Percentiles rank a stretch among this genome's conserved stretches.
Conservation (phyloP, 2,329 filamentous ascomycete genomes). For the Ascochyta rabiei region DNA sequence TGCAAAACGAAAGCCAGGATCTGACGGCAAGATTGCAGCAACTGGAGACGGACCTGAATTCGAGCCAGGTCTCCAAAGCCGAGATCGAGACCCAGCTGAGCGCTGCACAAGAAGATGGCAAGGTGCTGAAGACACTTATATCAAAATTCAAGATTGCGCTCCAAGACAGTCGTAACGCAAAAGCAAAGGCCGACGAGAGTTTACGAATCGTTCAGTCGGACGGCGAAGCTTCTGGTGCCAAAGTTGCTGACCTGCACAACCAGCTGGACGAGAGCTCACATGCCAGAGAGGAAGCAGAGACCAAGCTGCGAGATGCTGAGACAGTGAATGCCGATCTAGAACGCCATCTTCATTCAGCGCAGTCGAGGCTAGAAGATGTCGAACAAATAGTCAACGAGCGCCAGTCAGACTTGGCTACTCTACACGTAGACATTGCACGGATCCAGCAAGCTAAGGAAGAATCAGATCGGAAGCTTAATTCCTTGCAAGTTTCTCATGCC, state of each 20-base stretch:
- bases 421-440: constrained; percentile 24
- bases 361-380: constrained; percentile 15
- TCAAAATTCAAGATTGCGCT: constrained; percentile 24
- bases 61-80: constrained; percentile 8
- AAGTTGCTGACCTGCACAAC: constrained; percentile 17
- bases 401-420: constrained; percentile 17
- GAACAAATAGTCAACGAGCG: constrained; percentile 18
- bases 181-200: constrained; percentile 13
- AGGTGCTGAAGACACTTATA: constrained; percentile 15
- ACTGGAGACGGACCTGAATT: constrained; percentile 15
- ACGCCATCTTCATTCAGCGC: constrained; percentile 14
- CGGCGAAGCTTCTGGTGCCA: constrained; percentile 16
- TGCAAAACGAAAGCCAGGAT: constrained; percentile 9
- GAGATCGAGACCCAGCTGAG: constrained; percentile 17
- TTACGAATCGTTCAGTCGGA: constrained; percentile 13
- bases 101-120: constrained; percentile 15
- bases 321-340: constrained; percentile 13
- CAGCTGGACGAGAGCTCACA: constrained; percentile 9
- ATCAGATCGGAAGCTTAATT: constrained; percentile 24
- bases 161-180: constrained; percentile 19
- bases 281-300: constrained; percentile 16
- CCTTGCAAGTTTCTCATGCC: constrained; percentile 20
- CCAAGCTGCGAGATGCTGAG: constrained; percentile 9
- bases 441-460: constrained; percentile 27
- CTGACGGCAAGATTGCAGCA: constrained; percentile 14